A percentile compares a stretch with the other conserved stretches of the same genome.
Conservation (phyloP, 1,139 yeast species). For the Scheffersomyces insectosa region DNA sequence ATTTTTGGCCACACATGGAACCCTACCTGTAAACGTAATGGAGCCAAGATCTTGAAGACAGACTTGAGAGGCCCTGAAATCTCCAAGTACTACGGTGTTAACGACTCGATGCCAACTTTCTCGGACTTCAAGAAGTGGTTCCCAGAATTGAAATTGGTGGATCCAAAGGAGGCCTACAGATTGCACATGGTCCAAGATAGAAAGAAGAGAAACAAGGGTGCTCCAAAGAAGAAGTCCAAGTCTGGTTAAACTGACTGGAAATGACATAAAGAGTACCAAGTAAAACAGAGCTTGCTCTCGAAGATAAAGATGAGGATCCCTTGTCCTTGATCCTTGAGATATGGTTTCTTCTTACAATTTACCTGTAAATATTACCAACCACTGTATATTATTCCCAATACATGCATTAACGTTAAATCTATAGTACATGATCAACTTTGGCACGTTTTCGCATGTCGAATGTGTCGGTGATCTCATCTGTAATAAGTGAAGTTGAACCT, state of each 20-base stretch:
- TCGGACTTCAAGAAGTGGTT: constrained; percentile 58
- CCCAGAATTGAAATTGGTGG: constrained; percentile 61
- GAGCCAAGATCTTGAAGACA: constrained; percentile 70
- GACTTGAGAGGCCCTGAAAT: constrained; percentile 77
- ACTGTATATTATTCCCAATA: constrained; percentile 1
- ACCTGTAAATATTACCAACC: constrained; percentile 1
- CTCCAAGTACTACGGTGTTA: constrained; percentile 74
- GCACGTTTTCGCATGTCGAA: constrained; percentile 21
- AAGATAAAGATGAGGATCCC: too few species aligned
- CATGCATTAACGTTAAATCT: not conserved
- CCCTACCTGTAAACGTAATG: constrained; percentile 71
- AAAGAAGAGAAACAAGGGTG: constrained; percentile 90
- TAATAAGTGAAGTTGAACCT: constrained; percentile 6
- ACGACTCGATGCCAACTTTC: constrained; percentile 62
- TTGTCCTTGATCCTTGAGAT: too few species aligned
- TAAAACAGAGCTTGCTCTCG: too few species aligned
- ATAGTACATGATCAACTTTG: not conserved
- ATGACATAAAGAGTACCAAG: not conserved
- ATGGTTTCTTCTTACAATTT: not conserved
- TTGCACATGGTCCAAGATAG: constrained; percentile 63
- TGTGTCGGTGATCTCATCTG: constrained; percentile 34
- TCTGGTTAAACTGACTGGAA: constrained; percentile 1
- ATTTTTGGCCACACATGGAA: constrained; percentile 58
- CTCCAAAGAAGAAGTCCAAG: constrained; percentile 70
- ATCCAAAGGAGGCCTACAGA: constrained; percentile 75